phyloP scores from a whole-genome alignment of 129 eudicot species.

The Tagetes patula region DNA sequence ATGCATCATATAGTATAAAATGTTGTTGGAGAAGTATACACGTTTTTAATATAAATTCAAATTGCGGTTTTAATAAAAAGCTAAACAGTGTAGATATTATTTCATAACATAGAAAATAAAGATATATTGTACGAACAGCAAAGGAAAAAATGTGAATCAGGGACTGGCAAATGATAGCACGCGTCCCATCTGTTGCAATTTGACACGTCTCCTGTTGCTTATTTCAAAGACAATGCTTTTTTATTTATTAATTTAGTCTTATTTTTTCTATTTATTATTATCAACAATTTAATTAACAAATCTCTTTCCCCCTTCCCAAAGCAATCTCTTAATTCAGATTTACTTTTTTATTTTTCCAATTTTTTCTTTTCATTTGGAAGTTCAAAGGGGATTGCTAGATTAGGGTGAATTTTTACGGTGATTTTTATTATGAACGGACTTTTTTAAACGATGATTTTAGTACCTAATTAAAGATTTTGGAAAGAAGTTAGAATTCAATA shows the following conservation, averaged over 20 bases:
- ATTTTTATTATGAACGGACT: too few species aligned
- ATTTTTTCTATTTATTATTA: not conserved
- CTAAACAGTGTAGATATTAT: not conserved
- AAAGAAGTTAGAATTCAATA: too few species aligned
- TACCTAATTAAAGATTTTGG: too few species aligned
- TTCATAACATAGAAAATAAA: not conserved
- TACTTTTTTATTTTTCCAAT: not conserved
- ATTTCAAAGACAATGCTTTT: constrained; percentile 9
- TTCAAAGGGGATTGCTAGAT: too few species aligned
- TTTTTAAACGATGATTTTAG: too few species aligned
- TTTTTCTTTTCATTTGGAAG: not conserved
- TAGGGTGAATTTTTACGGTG: too few species aligned
- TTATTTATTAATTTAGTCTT: not conserved
- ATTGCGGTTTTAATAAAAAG: too few species aligned
- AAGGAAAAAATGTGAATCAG: not conserved
- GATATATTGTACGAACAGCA: not conserved
- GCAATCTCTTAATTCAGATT: constrained; percentile 11
- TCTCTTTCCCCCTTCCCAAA: not conserved
- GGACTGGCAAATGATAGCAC: constrained; percentile 10
- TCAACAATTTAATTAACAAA: not conserved
- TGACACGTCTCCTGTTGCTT: constrained; percentile 31
- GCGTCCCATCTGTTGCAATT: constrained; percentile 15
- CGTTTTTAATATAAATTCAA: too few species aligned
- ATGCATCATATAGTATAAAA: too few species aligned
- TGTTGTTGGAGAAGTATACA: too few species aligned